Conservation (phyloP, 2,329 filamentous ascomycete species). For the Fusarium chaquense region DNA sequence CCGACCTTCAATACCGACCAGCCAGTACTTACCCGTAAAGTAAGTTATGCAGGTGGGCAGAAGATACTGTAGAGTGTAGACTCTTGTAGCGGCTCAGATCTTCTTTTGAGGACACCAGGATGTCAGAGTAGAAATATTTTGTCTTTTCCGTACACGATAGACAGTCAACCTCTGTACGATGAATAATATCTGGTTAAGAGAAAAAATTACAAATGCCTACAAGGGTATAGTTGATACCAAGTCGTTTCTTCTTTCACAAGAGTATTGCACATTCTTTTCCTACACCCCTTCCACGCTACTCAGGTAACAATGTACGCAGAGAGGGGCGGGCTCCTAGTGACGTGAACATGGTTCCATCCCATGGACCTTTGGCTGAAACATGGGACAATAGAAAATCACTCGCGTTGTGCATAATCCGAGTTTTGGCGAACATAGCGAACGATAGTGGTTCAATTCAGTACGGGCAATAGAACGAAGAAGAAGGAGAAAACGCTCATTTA, state of each 20-base stretch:
- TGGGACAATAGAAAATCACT: constrained; percentile 27
- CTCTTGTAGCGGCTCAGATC: neutral
- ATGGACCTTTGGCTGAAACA: constrained; percentile 19
- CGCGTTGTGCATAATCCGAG: constrained; percentile 11
- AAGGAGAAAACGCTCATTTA: neutral
- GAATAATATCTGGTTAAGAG: neutral
- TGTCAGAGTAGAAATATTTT: neutral
- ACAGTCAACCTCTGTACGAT: neutral
- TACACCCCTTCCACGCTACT: neutral
- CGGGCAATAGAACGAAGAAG: neutral
- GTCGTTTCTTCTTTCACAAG: neutral
- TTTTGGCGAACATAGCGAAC: constrained; percentile 33
- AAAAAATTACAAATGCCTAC: neutral
- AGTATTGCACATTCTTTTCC: neutral
- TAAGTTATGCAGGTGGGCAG: neutral
- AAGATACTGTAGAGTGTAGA: neutral
- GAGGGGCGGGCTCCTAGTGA: constrained; percentile 6
- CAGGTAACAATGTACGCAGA: neutral
- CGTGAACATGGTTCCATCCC: constrained; percentile 10
- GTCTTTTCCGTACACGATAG: neutral
- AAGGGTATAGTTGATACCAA: neutral
- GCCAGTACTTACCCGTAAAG: neutral
- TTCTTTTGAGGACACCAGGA: neutral
- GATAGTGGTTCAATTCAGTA: neutral
- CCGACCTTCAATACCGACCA: neutral